phyloP scores from a whole-genome alignment of 1,139 yeast genomes.

The Pichia sp. region DNA sequence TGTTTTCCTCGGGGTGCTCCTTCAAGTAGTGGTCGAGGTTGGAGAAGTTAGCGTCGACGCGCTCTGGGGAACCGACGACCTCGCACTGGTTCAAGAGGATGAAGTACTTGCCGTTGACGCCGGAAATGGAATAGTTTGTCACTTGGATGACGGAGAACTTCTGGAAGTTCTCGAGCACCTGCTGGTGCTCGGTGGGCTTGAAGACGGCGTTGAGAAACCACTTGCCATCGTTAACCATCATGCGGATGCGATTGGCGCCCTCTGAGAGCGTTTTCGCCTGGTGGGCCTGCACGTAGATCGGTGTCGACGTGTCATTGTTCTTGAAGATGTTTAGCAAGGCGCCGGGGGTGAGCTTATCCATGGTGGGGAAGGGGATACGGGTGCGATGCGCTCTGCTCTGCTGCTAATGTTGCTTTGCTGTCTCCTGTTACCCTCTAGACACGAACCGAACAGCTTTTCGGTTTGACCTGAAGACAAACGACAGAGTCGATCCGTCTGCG shows the following conservation, averaged over 20 bases:
- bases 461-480: no score
- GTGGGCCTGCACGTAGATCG: slow-evolving; percentile 29
- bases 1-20: slow-evolving; percentile 23
- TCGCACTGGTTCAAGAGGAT: slow-evolving; percentile 27
- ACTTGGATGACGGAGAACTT: slow-evolving; percentile 23
- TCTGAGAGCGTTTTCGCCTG: slow-evolving; percentile 29
- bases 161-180: slow-evolving; percentile 23
- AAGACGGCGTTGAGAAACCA: slow-evolving; percentile 61
- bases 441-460: no score
- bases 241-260: slow-evolving; percentile 43
- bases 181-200: slow-evolving; percentile 44
- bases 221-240: slow-evolving; percentile 62
- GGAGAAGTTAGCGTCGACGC: slow-evolving; percentile 12
- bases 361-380: slow-evolving; percentile 3
- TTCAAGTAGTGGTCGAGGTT: slow-evolving; percentile 26
- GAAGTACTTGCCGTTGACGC: slow-evolving; percentile 27
- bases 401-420: no score
- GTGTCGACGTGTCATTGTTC: slow-evolving; percentile 20
- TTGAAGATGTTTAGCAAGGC: slow-evolving; percentile 23
- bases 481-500: no score
- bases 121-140: slow-evolving; percentile 22
- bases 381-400: no score
- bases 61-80: slow-evolving; percentile 24
- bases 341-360: slow-evolving; percentile 26
- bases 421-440: no score